Base-by-base conservation (phyloP, 2,329 filamentous ascomycete species). In the Aschersonia sp. region DNA sequence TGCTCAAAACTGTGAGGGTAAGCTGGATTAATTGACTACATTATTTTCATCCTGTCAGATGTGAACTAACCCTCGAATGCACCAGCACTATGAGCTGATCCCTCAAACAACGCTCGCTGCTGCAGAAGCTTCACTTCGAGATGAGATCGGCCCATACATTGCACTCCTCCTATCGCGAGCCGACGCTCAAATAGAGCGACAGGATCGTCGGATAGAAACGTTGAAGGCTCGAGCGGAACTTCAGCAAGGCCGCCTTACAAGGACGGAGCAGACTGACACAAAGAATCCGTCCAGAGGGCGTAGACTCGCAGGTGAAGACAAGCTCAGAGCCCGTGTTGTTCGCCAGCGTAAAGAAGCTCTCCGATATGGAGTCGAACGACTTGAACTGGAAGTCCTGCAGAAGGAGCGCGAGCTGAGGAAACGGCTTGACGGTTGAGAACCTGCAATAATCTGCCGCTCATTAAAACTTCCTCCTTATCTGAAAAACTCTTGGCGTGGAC, bases 101-200 rank as follows among this genome's bases (percentile, higher is more conserved):
- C 86, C 88, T 12, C 87, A 94, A 61, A 79, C 84, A 10, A 85
- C 85, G 46, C 78, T 96, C 43, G 81, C 82, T 51, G 76, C 83
- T 52, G 89, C 89, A 33, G 89, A 96, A 65, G 74, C 85, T 54
- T 82, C 87, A 5, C 78, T 96, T 14, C 83, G 88, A 56, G 85
- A 87, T 58, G 88, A 94, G 61, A 92, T 95, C 55, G 82, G 83
- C n/a, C 89, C 89, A 7, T 88, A 87, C 63, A 85, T 94, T 53
- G 72, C 81, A 32, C 77, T 80, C 49, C 78, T 96, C 2, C 79
- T 96, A 46, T 76, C 81, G 52, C 82, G 88, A 54, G 87, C 88
- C n/a, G 81, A 87, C 54, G 80, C 82, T 52, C 83, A 94, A 58
- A 76, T 94, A 40, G 86, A 89, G 56, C 85, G 87, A 50, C 79